Conservation (phyloP, 1,284 basidiomycete species). For the Kwoniella shivajii region DNA sequence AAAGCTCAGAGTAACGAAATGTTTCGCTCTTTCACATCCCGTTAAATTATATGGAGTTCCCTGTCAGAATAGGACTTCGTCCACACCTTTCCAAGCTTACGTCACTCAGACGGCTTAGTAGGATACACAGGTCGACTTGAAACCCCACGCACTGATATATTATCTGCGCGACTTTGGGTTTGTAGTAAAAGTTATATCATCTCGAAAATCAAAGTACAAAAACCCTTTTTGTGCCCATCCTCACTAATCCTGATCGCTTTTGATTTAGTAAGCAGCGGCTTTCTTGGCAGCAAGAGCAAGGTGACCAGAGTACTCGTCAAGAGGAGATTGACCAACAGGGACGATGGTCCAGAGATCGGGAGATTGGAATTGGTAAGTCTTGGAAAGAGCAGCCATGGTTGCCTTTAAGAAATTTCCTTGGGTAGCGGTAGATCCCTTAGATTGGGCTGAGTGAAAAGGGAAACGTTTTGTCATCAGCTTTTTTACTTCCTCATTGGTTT, state of each 20-base stretch:
- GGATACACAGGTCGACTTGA: no score
- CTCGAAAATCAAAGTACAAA: conserved; percentile 6
- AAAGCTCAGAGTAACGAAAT: no score
- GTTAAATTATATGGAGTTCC: no score
- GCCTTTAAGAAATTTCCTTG: conserved; percentile 99
- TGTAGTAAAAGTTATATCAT: neutral
- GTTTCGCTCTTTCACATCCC: no score
- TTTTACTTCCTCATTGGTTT: conserved; percentile 49
- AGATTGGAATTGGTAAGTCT: conserved; percentile 94
- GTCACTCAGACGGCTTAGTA: no score
- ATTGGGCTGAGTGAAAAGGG: conserved; percentile 77
- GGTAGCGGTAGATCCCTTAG: conserved; percentile 96
- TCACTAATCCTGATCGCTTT: conserved; percentile 2
- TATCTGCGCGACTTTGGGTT: neutral
- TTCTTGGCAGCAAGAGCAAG: conserved; percentile 79
- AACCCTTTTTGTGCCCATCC: neutral
- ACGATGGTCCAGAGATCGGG: conserved; percentile 98
- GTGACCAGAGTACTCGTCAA: conserved; percentile 91
- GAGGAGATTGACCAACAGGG: conserved; percentile 74
- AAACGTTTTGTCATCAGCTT: neutral
- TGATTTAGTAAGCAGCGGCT: conserved; percentile 70
- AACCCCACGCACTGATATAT: no score
- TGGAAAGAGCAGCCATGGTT: conserved; percentile 94
- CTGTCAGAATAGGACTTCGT: no score
- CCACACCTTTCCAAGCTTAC: no score